Evolutionary conservation across 78 protist genomes (phyloP).

Genomic region (Planoprotostelium fungivorum): DNA sequence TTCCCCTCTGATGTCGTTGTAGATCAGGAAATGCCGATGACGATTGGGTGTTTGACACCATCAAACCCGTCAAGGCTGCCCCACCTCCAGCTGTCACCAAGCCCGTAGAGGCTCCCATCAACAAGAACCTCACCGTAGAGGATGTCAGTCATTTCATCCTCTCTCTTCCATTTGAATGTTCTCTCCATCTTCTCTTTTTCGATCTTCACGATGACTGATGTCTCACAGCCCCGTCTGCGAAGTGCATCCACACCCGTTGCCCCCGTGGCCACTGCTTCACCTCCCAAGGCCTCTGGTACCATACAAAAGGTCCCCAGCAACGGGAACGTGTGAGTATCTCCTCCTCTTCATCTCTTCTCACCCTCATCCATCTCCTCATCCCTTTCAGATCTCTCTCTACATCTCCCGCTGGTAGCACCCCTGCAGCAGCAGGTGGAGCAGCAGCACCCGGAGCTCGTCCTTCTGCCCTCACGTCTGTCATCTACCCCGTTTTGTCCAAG

Average conservation of each 20-base stretch:
- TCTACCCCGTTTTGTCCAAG: conserved; percentile 56
- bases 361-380: too few relatives aligned
- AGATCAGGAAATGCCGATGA: conserved; percentile 34
- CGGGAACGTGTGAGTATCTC: neutral
- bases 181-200: too few relatives aligned
- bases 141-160: neutral
- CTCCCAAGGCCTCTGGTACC: neutral
- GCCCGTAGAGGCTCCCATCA: conserved; percentile 2
- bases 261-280: conserved; percentile 11
- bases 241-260: neutral
- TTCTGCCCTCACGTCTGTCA: conserved; percentile 52
- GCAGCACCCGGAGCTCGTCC: conserved; percentile 27
- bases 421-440: conserved; percentile 9
- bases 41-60: conserved; percentile 65
- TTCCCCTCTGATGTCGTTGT: neutral
- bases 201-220: too few relatives aligned
- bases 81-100: neutral
- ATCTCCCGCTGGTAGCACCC: neutral
- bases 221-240: neutral
- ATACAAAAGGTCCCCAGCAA: neutral
- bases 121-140: neutral
- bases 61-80: conserved; percentile 31
- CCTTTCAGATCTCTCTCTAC: too few relatives aligned
- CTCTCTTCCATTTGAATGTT: neutral
- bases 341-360: too few relatives aligned